Base-by-base conservation (phyloP, 352 stramenopile genomes). In the Pythium pectinolyticum region DNA sequence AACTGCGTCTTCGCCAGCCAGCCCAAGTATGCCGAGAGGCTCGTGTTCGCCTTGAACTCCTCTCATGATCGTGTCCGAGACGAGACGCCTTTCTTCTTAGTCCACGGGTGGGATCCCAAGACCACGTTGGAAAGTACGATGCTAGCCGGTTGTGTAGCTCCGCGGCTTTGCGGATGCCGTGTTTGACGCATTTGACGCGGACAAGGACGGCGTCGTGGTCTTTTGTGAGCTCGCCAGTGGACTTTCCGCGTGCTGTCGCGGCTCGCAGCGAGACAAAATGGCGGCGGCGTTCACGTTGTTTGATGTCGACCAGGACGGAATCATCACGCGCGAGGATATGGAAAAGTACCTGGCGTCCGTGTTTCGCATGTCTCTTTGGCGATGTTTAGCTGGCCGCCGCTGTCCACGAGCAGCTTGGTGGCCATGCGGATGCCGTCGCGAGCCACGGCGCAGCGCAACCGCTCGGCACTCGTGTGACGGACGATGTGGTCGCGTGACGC, bases 271-370 rank as follows among this genome's bases (percentile, higher is more conserved):
- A 50, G 86, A 96, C 30, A 95, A 95, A 66, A 76, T 94, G 12
- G 77, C 83, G 30, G 78, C 85, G 2, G 84, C 86, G 3, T 97
- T 97, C 50, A 79, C 75, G 31, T 67, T 97, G 12, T 96, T 95
- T 63, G 89, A 97, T 58, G 79, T 95, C 57, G 90, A 96, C 55
- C 79, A 90, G 60, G 88, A 97, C 35, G 86, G 87, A 0, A 92
- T 81, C 59, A 93, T 97, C 53, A 86, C 82, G 11, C 63, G 65
- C 9, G 73, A 89, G 41, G 88, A 97, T 63, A 93, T 97, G 77
- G 78, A 90, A 66, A 95, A 79, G 48, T 97, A 96, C 47, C 62
- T 96, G 41, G 66, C 80, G 11, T 94, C 84, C 1, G 86, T 96
- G 1, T 96, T 93, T 45, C 80, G 81, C 28, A 88, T 94, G 28